phyloP scores from a whole-genome alignment of 768 basidiomycete species.

The Lactarius hatsudake region DNA sequence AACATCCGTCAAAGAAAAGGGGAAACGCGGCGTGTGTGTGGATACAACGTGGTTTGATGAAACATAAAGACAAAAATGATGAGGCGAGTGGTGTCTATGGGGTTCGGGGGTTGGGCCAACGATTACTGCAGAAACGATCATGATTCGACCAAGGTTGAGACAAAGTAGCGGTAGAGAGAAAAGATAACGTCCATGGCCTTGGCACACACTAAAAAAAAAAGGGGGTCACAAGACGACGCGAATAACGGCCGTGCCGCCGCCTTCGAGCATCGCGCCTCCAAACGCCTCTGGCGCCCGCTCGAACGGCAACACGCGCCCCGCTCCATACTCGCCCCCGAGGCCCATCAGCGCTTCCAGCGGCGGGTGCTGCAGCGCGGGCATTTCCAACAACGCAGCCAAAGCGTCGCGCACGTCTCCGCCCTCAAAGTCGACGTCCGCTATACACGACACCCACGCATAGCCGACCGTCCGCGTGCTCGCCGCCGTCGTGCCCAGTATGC shows the following conservation, averaged over 20 bases:
- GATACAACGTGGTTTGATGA: not conserved
- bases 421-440: constrained; percentile 81
- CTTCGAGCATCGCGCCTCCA: constrained; percentile 31
- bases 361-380: constrained; percentile 38
- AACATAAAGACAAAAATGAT: not conserved
- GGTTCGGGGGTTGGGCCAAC: not conserved
- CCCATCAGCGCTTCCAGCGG: constrained; percentile 31
- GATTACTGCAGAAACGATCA: not conserved
- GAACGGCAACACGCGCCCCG: constrained; percentile 46
- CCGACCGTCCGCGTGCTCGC: constrained; percentile 46
- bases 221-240: constrained; percentile 30
- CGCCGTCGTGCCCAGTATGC: constrained; percentile 11
- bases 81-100: not conserved
- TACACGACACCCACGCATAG: constrained; percentile 80
- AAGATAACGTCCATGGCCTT: not conserved
- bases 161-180: no score
- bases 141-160: not conserved
- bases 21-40: not conserved
- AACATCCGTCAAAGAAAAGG: not conserved
- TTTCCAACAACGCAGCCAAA: constrained; percentile 39
- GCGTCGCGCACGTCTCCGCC: constrained; percentile 68
- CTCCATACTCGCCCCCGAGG: constrained; percentile 35
- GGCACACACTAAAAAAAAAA: not conserved
- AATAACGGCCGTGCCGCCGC: constrained; percentile 37
- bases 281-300: constrained; percentile 56